Conservation (phyloP, 805 yeast species). For the Suhomyces prunicola region DNA sequence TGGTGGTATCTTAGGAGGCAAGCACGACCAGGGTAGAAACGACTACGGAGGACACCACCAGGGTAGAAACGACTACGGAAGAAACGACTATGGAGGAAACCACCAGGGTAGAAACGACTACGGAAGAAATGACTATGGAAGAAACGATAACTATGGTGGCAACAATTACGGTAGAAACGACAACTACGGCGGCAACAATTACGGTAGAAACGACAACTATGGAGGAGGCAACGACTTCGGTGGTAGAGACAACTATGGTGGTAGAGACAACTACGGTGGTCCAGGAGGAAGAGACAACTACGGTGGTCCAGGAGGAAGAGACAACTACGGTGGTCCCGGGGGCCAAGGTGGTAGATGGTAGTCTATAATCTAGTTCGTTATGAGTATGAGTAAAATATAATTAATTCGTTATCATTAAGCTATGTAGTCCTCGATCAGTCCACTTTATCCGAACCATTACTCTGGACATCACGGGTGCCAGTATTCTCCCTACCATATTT, state of each 20-base stretch:
- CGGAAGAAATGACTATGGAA: slow-evolving; percentile 4
- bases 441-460: slow-evolving; percentile 25
- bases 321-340: neutral
- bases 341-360: slow-evolving; percentile 13
- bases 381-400: neutral
- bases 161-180: slow-evolving; percentile 3
- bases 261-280: no score
- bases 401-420: neutral
- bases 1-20: slow-evolving; percentile 4
- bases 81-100: neutral
- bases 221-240: neutral
- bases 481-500: slow-evolving; percentile 7
- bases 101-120: slow-evolving; percentile 2
- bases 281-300: neutral
- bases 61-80: neutral
- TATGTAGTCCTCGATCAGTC: slow-evolving; percentile 13
- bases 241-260: neutral
- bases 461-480: slow-evolving; percentile 16
- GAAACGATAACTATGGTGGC: slow-evolving; percentile 7
- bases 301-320: slow-evolving; percentile 6
- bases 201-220: slow-evolving; percentile 8
- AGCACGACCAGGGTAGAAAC: slow-evolving; percentile 9
- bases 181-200: slow-evolving; percentile 3
- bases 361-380: no score
- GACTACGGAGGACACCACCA: slow-evolving; percentile 3